Base-by-base conservation (phyloP, 495 filamentous ascomycete species). In the Penicillium samsonianum region DNA sequence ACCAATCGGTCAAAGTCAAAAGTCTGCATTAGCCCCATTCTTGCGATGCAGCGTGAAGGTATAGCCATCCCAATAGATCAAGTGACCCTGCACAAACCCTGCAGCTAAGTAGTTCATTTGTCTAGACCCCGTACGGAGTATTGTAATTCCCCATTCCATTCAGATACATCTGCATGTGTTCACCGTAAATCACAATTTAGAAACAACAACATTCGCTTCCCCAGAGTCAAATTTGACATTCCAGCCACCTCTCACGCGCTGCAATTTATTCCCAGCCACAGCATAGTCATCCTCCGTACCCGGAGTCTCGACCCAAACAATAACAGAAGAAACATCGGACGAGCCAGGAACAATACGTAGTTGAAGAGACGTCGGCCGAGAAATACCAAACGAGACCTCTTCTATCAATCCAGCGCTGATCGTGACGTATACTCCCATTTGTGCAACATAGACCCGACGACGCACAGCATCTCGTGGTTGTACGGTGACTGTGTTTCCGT, bases 241-340 rank as follows among this genome's bases (percentile, higher is more conserved):
- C 60, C 55, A 62, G 20, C 60, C 60, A 44, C 41, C 56, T 47
- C 60, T 48, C 23, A 14, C 23, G 23, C 22, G 53, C 6, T 50
- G 4, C 14, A 8, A 17, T 26, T 26, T 22, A 50, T 17, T 37
- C 31, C 14, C 33, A 37, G 5, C 5, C 14, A n/a, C 33, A n/a
- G 14, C 33, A 37, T 37, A 37, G 2, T 37, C 50, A 28, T 59
- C 38, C 22, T 20, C 19, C 5, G 60, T 62, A 2, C 44, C 60
- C 16, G 50, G 55, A 14, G 23, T 62, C 37, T 62, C 55, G 3
- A 62, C 50, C 60, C 60, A 59, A 26, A 59, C 30, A 37, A 59
- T 17, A n/a, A 31, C 23, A 17, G 59, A 50, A 14, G 17, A 5
- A 3, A 30, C 3, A 20, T 45, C 55, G 14, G 49, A 48, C 17